Evolutionary conservation across 306 rosid genomes (phyloP), one percentile per base, ranked within the genome.

Genomic region (Cucumis melo): DNA sequence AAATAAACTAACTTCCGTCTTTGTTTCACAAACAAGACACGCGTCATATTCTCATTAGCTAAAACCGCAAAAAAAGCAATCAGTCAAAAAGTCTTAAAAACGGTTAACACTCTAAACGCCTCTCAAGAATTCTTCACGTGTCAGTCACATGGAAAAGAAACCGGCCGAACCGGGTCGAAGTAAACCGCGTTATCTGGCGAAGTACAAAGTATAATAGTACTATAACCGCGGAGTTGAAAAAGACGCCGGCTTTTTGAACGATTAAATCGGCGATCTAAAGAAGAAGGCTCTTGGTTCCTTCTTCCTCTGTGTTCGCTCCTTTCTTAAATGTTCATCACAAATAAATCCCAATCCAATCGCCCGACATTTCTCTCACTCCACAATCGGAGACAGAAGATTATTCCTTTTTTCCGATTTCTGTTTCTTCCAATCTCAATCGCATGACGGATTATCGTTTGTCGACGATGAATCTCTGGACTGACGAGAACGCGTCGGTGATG

Each of bases 401-500:
- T n/a, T n/a, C 14, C 32, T 7, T 8, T 11, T 67, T 42, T 67
- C n/a, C n/a, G 2, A 50, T 51, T 50, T 73, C 17, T 8, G 16
- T 50, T 44, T 15, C 3, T 15, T n/a, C 21, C 10, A 10, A 34
- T 53, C 15, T 23, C 10, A 21, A 36, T 73, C 81, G 84, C 58
- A 93, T 86, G 91, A 91, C 86, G 36, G 86, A 87, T 21, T 84
- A 84, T 70, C 81, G 85, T 0, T 78, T 84, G 34, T 77, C 88
- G 6, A 58, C 88, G 3, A 88, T 89, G 97, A 92, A 92, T 83
- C 93, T 92, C 1, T 95, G 98, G 98, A 81, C 88, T 1, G 97
- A 92, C 78, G 98, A 95, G n/a, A 95, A 91, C 88, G 87, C 97
- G 0, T 89, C 99, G 7, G 83, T 88, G 0, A 95, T 95, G 90